A percentile compares a stretch with the other conserved stretches of the same genome.
These are phyloP conservation scores for Globisporangium iwayamae DNA, from an alignment of 352 stramenopile genomes.

Conservation along the genomic window DNA sequence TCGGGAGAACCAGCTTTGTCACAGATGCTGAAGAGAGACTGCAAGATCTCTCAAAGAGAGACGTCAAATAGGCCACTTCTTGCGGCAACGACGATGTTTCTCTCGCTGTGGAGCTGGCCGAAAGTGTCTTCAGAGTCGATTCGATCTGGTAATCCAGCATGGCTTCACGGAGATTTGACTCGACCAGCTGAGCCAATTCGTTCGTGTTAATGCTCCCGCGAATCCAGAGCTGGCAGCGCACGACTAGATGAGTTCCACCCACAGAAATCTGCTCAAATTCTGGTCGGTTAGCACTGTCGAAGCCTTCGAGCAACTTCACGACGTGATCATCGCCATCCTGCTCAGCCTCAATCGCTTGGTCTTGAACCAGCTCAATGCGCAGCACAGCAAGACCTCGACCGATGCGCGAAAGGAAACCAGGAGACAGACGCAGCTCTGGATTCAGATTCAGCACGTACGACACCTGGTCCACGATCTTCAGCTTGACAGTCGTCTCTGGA, in stretches of 20 bases:
- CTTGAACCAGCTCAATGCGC: conserved; percentile 49
- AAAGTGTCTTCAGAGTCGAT: conserved; percentile 30
- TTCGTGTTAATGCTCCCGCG: conserved; percentile 54
- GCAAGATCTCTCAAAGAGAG: conserved; percentile 49
- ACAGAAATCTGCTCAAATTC: not conserved
- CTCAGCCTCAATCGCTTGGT: conserved; percentile 4
- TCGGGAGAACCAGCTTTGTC: conserved; percentile 37
- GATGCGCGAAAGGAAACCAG: conserved; percentile 67
- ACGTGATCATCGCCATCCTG: not conserved
- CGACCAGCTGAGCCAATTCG: conserved; percentile 59
- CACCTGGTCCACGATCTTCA: conserved; percentile 28
- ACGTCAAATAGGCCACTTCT: conserved; percentile 34
- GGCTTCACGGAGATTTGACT: conserved; percentile 70
- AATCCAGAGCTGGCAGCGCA: conserved; percentile 67
- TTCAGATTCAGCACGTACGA: conserved; percentile 85
- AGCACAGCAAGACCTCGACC: conserved; percentile 77
- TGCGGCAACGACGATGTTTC: conserved; percentile 14
- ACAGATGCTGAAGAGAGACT: conserved; percentile 51
- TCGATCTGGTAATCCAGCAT: conserved; percentile 83
- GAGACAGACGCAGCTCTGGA: conserved; percentile 70
- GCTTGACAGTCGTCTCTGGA: not conserved
- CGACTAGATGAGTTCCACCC: conserved; percentile 3
- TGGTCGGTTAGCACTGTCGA: conserved; percentile 6
- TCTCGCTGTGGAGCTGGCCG: not conserved
- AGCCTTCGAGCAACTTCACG: conserved; percentile 17